Percentiles rank a stretch among this genome's conserved stretches.
Conservation (phyloP, 129 eudicot species). For the Helianthus tuberosus region DNA sequence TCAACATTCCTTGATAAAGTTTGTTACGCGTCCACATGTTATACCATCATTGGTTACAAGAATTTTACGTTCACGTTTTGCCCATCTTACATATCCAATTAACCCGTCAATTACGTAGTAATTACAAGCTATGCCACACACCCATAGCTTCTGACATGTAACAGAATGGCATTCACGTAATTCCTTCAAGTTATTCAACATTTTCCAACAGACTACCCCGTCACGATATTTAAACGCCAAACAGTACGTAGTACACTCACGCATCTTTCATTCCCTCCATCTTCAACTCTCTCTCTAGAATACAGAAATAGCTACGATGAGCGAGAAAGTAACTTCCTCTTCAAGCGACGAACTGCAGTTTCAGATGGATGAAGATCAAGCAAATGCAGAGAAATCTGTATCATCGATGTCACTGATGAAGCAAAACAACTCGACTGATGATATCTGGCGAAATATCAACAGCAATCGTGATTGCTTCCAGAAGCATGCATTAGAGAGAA, state of each 20-base stretch:
- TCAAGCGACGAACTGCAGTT: conserved; percentile 29
- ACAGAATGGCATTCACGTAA: conserved; percentile 14
- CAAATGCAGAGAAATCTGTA: background rate
- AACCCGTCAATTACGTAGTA: conserved; percentile 14
- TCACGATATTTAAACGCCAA: conserved; percentile 9
- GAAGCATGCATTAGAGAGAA: conserved; percentile 20
- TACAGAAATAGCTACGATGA: conserved; percentile 7
- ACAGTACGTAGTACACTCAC: conserved; percentile 24
- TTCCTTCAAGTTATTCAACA: background rate
- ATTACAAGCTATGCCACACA: conserved; percentile 16
- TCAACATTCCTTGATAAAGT: background rate
- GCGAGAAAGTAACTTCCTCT: background rate
- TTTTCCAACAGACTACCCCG: conserved; percentile 12
- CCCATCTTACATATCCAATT: background rate
- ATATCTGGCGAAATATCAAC: conserved; percentile 27
- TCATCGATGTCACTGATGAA: background rate
- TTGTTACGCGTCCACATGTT: background rate
- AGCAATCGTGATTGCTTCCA: conserved; percentile 5
- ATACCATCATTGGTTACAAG: background rate
- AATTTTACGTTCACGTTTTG: background rate
- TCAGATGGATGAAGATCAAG: conserved; percentile 19
- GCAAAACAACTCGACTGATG: conserved; percentile 21
- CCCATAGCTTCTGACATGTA: background rate
- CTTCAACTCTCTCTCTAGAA: conserved; percentile 14
- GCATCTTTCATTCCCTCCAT: conserved; percentile 11